These are phyloP conservation scores for Syzygium oleosum DNA, from an alignment of 345 rosid genomes.

Conservation along the genomic window DNA sequence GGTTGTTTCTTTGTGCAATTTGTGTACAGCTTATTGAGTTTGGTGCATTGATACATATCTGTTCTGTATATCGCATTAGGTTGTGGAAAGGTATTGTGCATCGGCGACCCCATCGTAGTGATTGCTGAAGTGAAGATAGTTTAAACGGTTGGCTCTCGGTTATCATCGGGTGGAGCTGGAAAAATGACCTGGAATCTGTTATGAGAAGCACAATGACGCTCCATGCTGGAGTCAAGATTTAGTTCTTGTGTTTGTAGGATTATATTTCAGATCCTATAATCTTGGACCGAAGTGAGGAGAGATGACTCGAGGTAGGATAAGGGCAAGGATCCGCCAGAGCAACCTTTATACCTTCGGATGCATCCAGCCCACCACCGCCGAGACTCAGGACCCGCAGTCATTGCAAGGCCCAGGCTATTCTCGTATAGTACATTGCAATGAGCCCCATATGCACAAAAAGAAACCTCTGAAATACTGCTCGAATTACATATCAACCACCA, in stretches of 20 bases:
- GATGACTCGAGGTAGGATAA: slow-evolving; percentile 78
- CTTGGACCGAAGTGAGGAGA: slow-evolving; percentile 6
- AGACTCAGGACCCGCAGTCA: slow-evolving; percentile 38
- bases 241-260: background rate
- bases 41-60: background rate
- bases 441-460: slow-evolving; percentile 67
- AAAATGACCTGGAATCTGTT: background rate
- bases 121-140: background rate
- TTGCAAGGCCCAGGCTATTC: slow-evolving; percentile 70
- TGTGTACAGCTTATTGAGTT: background rate
- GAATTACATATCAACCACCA: slow-evolving; percentile 85
- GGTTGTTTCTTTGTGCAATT: background rate
- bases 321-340: slow-evolving; percentile 75
- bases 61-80: background rate
- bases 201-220: background rate
- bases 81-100: background rate
- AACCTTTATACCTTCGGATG: slow-evolving; percentile 81
- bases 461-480: slow-evolving; percentile 72
- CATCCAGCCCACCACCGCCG: slow-evolving; percentile 35
- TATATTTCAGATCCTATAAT: background rate
- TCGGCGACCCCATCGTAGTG: background rate
- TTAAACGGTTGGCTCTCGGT: background rate
- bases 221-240: background rate
- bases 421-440: slow-evolving; percentile 73
- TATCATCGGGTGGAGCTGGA: background rate